Evolutionary conservation across 441 rosid genomes (phyloP).

Genomic region (Cnidoscolus chayamansa): DNA sequence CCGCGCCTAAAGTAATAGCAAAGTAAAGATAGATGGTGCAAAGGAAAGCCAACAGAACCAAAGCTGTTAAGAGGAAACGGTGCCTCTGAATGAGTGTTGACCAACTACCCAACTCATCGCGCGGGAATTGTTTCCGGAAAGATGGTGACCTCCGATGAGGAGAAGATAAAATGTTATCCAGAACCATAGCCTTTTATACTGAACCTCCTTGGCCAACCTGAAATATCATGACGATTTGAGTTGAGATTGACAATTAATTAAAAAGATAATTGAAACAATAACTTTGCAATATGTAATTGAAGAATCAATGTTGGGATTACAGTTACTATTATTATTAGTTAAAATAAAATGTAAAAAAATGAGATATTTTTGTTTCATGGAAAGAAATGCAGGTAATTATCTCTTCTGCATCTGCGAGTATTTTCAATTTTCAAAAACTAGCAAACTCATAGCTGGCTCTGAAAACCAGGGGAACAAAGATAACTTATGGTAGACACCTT

Average conservation of each 20-base stretch:
- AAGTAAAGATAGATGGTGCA: slow-evolving; percentile 89
- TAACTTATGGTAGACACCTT: neutral
- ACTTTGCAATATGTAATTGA: neutral
- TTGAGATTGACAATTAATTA: neutral
- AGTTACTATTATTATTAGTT: neutral
- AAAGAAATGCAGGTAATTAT: neutral
- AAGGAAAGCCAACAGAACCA: slow-evolving; percentile 65
- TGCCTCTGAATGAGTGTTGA: slow-evolving; percentile 67
- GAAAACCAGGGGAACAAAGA: neutral
- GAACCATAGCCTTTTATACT: slow-evolving; percentile 46
- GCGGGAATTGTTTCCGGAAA: slow-evolving; percentile 50
- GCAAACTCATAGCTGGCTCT: neutral
- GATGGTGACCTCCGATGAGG: slow-evolving; percentile 73
- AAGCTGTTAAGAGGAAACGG: slow-evolving; percentile 74
- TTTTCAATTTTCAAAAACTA: neutral
- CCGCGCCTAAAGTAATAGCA: slow-evolving; percentile 67
- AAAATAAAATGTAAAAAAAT: neutral
- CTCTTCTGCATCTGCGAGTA: neutral
- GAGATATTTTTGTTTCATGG: neutral
- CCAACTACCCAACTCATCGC: slow-evolving; percentile 80
- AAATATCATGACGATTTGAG: slow-evolving; percentile 5
- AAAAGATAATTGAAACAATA: neutral
- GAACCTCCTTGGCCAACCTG: slow-evolving; percentile 31
- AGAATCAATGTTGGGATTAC: neutral
- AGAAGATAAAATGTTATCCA: slow-evolving; percentile 64